Conservation (phyloP, 1,139 yeast species). For the Eremothecium cymbalariae region DNA sequence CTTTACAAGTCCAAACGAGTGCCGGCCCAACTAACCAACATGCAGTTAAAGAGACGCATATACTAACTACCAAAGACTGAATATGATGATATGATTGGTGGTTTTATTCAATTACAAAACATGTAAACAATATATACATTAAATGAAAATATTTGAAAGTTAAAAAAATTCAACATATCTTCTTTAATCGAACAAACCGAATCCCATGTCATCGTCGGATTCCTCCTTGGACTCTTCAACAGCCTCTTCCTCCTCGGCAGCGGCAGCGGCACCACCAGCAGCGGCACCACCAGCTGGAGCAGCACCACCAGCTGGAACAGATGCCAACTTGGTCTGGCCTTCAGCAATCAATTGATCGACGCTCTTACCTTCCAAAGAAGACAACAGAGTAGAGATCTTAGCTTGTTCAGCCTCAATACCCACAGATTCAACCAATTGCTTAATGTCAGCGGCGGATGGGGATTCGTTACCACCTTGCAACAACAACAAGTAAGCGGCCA, state of each 20-base stretch:
- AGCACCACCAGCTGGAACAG: constrained; percentile 98
- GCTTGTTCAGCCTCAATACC: constrained; percentile 93
- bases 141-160: constrained; percentile 1
- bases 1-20: no score
- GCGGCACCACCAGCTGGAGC: constrained; percentile 67
- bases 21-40: no score
- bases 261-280: constrained; percentile 63
- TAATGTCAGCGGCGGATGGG: constrained; percentile 92
- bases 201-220: constrained; percentile 72
- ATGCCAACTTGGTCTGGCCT: constrained; percentile 91
- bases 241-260: constrained; percentile 60
- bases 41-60: no score
- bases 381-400: constrained; percentile 74
- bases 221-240: constrained; percentile 54
- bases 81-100: no score
- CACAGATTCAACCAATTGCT: constrained; percentile 81
- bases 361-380: constrained; percentile 93
- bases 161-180: no score
- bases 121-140: constrained; percentile 4
- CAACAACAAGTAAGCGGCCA: constrained; percentile 86
- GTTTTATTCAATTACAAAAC: constrained; percentile 8
- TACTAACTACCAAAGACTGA: no score
- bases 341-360: constrained; percentile 82
- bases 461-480: constrained; percentile 79
- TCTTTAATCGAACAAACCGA: constrained; percentile 78